Percentiles rank a stretch among this genome's conserved stretches.
phyloP scores from a whole-genome alignment of 2,329 filamentous ascomycete genomes.

The Akanthomyces muscarius region DNA sequence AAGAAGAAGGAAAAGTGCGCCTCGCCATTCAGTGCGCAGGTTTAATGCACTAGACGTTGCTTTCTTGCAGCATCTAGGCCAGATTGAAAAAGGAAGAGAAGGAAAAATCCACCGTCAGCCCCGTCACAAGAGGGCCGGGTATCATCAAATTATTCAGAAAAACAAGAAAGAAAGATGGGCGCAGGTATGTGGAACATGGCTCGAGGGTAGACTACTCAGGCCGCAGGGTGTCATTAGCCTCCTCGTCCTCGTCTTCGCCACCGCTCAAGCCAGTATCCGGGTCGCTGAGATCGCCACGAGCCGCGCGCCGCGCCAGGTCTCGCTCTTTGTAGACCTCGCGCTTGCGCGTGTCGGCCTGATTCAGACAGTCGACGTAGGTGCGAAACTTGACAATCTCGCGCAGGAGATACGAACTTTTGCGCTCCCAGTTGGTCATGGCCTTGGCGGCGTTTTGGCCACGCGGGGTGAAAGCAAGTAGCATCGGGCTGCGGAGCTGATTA shows the following conservation, averaged over 20 bases:
- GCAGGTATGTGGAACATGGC: neutral
- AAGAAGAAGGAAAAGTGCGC: neutral
- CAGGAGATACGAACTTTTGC: constrained; percentile 86
- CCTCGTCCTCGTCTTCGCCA: constrained; percentile 27
- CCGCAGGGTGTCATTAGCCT: constrained; percentile 34
- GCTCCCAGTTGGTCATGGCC: constrained; percentile 96
- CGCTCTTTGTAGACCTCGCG: constrained; percentile 65
- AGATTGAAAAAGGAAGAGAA: neutral
- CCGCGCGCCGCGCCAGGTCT: constrained; percentile 47
- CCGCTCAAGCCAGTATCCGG: constrained; percentile 33
- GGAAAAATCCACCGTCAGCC: neutral
- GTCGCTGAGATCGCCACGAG: constrained; percentile 43
- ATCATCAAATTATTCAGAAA: constrained; percentile 1
- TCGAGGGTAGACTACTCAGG: constrained; percentile 23
- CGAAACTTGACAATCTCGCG: constrained; percentile 95
- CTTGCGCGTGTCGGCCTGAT: constrained; percentile 65
- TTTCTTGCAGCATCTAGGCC: neutral
- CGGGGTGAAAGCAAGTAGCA: constrained; percentile 85
- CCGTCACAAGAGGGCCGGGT: neutral
- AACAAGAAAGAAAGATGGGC: neutral
- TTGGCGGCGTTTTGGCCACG: constrained; percentile 74
- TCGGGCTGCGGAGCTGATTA: constrained; percentile 80
- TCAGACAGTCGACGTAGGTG: constrained; percentile 86
- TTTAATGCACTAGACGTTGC: constrained; percentile 1
- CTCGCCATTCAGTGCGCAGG: constrained; percentile 6